phyloP scores from a whole-genome alignment of 768 basidiomycete species.

The Lenzites betulinus region DNA sequence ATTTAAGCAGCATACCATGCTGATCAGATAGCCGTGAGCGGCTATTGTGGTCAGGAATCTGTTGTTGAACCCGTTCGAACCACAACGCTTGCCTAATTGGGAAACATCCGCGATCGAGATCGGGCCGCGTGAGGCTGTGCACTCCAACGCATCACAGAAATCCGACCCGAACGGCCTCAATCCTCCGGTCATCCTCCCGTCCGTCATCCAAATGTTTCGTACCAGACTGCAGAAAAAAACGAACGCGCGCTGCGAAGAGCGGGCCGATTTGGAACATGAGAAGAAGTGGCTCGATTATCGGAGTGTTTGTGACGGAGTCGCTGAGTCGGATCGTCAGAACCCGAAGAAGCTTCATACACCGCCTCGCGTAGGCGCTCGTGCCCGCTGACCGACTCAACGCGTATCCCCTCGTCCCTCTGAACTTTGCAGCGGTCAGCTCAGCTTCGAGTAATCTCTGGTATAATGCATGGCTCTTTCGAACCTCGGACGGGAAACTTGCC shows the following conservation, averaged over 20 bases:
- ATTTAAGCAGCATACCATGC: neutral
- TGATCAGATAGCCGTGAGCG: neutral
- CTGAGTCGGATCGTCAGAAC: conserved; percentile 10
- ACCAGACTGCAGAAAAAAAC: neutral
- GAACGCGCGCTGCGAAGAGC: neutral
- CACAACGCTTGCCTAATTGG: conserved; percentile 9
- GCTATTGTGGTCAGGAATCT: conserved; percentile 7
- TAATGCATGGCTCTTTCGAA: too few relatives aligned
- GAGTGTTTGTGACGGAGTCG: neutral
- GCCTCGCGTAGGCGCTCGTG: conserved; percentile 6
- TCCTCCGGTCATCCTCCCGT: neutral
- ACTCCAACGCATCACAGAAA: neutral
- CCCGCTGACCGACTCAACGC: neutral
- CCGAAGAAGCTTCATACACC: conserved; percentile 14
- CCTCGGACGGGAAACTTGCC: neutral
- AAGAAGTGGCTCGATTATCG: neutral
- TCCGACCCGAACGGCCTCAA: neutral
- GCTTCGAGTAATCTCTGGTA: too few relatives aligned
- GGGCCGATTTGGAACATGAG: neutral
- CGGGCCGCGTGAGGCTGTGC: conserved; percentile 7
- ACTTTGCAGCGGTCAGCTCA: too few relatives aligned
- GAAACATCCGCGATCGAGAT: neutral
- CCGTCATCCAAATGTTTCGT: neutral
- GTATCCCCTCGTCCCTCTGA: too few relatives aligned
- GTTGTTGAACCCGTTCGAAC: neutral